These are phyloP conservation scores for Pseudogymnoascus destructans DNA, from an alignment of 2,329 filamentous ascomycete species.

Conservation along the genomic window DNA sequence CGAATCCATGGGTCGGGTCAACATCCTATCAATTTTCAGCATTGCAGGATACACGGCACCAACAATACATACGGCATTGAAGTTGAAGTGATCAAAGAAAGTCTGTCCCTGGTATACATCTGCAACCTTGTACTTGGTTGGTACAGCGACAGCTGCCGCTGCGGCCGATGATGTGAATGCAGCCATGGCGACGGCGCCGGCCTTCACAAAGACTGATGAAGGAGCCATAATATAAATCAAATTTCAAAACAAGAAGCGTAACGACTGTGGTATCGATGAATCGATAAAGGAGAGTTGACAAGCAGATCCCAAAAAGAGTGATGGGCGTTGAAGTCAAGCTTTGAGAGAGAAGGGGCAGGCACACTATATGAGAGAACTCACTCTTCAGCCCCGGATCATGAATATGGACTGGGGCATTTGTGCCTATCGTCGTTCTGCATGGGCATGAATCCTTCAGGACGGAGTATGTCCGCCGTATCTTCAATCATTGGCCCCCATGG, in stretches of 20 bases:
- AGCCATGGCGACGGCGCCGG: conserved; percentile 16
- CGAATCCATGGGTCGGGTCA: conserved; percentile 63
- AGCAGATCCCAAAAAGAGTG: conserved; percentile 17
- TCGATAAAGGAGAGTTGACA: conserved; percentile 18
- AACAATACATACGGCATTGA: conserved; percentile 32
- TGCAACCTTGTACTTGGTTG: conserved; percentile 14
- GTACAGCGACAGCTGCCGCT: conserved; percentile 9
- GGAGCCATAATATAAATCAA: conserved; percentile 13
- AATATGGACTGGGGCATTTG: neutral
- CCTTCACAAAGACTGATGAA: conserved; percentile 13
- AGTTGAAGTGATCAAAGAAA: conserved; percentile 37
- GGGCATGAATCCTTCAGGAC: neutral
- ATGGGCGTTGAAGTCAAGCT: conserved; percentile 12
- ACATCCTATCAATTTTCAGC: conserved; percentile 18
- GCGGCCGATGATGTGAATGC: conserved; percentile 10
- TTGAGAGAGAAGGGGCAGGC: neutral
- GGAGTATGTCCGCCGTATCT: neutral
- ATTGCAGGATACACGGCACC: neutral
- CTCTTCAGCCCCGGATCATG: neutral
- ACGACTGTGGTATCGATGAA: conserved; percentile 18
- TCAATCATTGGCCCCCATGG: neutral
- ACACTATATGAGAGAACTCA: conserved; percentile 1
- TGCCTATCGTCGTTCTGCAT: neutral
- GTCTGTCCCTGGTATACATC: conserved; percentile 30
- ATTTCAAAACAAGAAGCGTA: conserved; percentile 12